Evolutionary conservation across 495 filamentous ascomycete genomes (phyloP).

Genomic region (Astrocystis sublimbata): DNA sequence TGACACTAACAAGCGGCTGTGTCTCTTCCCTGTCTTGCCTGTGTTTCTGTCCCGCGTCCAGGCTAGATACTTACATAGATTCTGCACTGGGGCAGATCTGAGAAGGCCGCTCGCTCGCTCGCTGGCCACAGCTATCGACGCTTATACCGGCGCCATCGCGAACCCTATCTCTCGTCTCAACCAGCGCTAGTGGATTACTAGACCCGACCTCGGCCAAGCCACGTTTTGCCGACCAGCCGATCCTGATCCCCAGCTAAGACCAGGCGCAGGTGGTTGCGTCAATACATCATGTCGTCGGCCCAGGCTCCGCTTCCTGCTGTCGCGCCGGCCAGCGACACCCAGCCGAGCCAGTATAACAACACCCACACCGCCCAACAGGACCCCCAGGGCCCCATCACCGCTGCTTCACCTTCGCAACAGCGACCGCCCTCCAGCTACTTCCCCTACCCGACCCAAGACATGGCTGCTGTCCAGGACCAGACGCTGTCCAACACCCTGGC

Average conservation of each 20-base stretch:
- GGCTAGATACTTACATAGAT: too few relatives aligned
- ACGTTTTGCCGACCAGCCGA: neutral
- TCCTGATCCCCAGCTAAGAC: neutral
- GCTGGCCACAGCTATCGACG: too few relatives aligned
- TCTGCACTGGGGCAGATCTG: too few relatives aligned
- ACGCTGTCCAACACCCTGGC: conserved; percentile 45
- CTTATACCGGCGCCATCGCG: neutral
- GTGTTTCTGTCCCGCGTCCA: too few relatives aligned
- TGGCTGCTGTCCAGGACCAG: conserved; percentile 36
- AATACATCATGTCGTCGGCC: conserved; percentile 23
- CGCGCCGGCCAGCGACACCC: conserved; percentile 16
- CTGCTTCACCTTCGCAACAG: conserved; percentile 15
- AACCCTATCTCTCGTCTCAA: neutral
- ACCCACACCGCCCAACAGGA: conserved; percentile 27
- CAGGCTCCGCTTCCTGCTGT: conserved; percentile 22
- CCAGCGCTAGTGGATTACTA: neutral
- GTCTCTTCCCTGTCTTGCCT: neutral
- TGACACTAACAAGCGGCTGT: neutral
- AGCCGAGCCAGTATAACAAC: too few relatives aligned
- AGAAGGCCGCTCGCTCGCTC: neutral
- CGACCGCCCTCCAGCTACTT: conserved; percentile 28
- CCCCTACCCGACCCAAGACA: conserved; percentile 26
- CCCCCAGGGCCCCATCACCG: conserved; percentile 12
- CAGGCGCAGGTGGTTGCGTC: conserved; percentile 18
- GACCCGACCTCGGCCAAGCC: neutral